A percentile compares a stretch with the other conserved stretches of the same genome.
Evolutionary conservation across 106 monocot genomes (phyloP).

Genomic region (Agapanthus africanus): DNA sequence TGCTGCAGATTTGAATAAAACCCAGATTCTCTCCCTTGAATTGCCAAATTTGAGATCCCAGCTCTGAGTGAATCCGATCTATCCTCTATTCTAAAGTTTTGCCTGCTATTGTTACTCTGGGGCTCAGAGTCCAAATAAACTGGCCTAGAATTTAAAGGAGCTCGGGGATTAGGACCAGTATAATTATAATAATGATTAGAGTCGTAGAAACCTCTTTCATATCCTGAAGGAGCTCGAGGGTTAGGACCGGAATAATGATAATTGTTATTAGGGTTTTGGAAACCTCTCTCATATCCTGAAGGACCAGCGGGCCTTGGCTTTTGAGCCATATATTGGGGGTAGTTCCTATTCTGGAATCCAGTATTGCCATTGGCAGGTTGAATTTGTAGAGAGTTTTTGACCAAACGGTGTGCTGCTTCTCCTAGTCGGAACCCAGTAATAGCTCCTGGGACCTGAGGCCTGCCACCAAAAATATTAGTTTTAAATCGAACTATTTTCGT

Average conservation of each 20-base stretch:
- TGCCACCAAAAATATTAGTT: slow-evolving; percentile 17
- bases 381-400: slow-evolving; percentile 72
- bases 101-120: slow-evolving; percentile 19
- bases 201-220: slow-evolving; percentile 29
- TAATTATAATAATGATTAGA: slow-evolving; percentile 14
- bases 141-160: slow-evolving; percentile 16
- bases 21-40: slow-evolving; percentile 23
- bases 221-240: background rate
- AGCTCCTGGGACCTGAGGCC: slow-evolving; percentile 70
- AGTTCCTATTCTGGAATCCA: slow-evolving; percentile 32
- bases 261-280: slow-evolving; percentile 20
- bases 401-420: slow-evolving; percentile 79
- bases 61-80: slow-evolving; percentile 19
- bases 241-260: slow-evolving; percentile 6
- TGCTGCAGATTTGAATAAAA: slow-evolving; percentile 21
- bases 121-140: slow-evolving; percentile 12
- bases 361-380: slow-evolving; percentile 23
- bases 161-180: slow-evolving; percentile 5
- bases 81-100: slow-evolving; percentile 34
- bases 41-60: slow-evolving; percentile 31
- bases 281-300: slow-evolving; percentile 40
- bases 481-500: no score
- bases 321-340: slow-evolving; percentile 5
- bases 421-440: slow-evolving; percentile 65
- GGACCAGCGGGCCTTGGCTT: slow-evolving; percentile 41